A percentile compares a stretch with the other conserved stretches of the same genome.
phyloP scores from a whole-genome alignment of 768 basidiomycete species.

The Hysterangium stoloniferum region DNA sequence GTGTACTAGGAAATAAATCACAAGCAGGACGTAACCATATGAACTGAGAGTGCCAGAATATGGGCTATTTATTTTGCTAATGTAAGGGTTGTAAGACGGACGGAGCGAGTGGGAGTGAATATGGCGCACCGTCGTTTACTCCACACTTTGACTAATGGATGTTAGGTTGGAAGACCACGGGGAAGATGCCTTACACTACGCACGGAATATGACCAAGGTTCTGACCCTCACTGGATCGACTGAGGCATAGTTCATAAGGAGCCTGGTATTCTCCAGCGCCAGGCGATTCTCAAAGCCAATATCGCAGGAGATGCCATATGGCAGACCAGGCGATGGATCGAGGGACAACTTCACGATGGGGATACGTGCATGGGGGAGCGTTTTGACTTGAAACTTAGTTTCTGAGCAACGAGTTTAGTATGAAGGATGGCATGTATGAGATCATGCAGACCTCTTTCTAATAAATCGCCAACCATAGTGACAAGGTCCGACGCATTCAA shows the following conservation, averaged over 20 bases:
- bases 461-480: conserved; percentile 84
- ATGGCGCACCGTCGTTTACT: conserved; percentile 74
- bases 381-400: conserved; percentile 94
- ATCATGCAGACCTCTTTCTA: conserved; percentile 72
- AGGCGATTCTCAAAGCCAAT: conserved; percentile 98
- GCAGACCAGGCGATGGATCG: conserved; percentile 73
- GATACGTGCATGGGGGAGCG: conserved; percentile 92
- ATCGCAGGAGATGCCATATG: conserved; percentile 90
- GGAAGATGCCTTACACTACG: no score
- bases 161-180: background rate
- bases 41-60: conserved; percentile 95
- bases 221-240: conserved; percentile 90
- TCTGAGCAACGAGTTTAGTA: conserved; percentile 37
- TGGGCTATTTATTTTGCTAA: conserved; percentile 95
- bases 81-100: conserved; percentile 4
- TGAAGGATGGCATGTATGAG: conserved; percentile 5
- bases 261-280: conserved; percentile 92
- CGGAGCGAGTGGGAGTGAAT: background rate
- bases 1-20: conserved; percentile 95
- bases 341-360: conserved; percentile 97
- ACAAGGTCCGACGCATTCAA: conserved; percentile 80
- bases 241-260: conserved; percentile 96
- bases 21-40: conserved; percentile 95
- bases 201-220: conserved; percentile 92
- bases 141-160: conserved; percentile 88